Evolutionary conservation across 179 eudicot species (phyloP).

Genomic region (Spinacia oleracea): DNA sequence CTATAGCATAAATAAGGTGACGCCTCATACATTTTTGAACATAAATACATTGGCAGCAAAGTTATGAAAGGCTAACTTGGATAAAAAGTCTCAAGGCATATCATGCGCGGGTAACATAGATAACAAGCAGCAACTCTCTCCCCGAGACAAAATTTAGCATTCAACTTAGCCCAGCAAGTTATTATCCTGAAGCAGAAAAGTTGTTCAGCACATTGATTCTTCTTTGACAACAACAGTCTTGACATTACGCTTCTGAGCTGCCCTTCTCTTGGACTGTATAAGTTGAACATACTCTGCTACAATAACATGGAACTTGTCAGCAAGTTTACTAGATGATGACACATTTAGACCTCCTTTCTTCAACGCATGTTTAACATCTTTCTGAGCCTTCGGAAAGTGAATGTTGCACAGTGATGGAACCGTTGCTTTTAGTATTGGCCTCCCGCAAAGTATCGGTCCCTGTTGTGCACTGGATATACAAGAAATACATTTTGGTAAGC

Average conservation of each 20-base stretch:
- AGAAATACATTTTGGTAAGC: background rate
- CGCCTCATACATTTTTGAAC: background rate
- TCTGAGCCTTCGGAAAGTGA: slow-evolving; percentile 51
- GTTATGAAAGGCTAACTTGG: background rate
- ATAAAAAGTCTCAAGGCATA: background rate
- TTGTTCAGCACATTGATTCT: slow-evolving; percentile 23
- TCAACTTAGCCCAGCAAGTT: slow-evolving; percentile 9
- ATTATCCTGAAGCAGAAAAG: slow-evolving; percentile 10
- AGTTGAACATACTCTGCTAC: slow-evolving; percentile 55
- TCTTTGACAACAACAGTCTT: slow-evolving; percentile 32
- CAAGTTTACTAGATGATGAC: slow-evolving; percentile 46
- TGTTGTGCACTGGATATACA: slow-evolving; percentile 44
- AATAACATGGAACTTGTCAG: slow-evolving; percentile 59
- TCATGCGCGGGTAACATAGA: background rate
- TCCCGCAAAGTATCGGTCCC: slow-evolving; percentile 56
- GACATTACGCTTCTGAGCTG: slow-evolving; percentile 24
- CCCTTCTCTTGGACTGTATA: slow-evolving; percentile 56
- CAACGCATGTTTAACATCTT: slow-evolving; percentile 45
- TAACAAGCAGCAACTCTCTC: background rate
- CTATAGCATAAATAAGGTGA: background rate
- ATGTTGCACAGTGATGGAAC: slow-evolving; percentile 43
- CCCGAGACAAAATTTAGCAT: background rate
- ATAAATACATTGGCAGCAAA: background rate
- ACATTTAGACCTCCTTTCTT: slow-evolving; percentile 55
- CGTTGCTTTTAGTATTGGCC: slow-evolving; percentile 50